Evolutionary conservation across 176 grass and related monocot species (phyloP).

Genomic region (Lolium perenne): DNA sequence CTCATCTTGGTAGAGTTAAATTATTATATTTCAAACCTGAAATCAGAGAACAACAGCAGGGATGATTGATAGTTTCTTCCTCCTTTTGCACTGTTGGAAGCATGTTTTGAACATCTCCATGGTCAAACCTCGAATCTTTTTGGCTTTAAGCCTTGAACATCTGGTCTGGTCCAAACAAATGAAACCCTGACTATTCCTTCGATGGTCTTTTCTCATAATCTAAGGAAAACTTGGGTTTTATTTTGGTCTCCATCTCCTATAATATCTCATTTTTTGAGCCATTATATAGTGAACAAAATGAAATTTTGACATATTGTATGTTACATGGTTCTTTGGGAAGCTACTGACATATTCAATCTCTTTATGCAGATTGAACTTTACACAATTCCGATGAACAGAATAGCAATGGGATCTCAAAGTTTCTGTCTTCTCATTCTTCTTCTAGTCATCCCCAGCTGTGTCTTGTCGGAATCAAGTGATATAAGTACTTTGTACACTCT

Average conservation of each 20-base stretch:
- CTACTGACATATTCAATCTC: slow-evolving; percentile 32
- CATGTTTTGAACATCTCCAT: slow-evolving; percentile 12
- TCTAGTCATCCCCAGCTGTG: slow-evolving; percentile 40
- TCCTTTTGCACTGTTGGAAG: not conserved
- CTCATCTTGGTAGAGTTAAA: slow-evolving; percentile 19
- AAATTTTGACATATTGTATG: not conserved
- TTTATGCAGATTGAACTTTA: slow-evolving; percentile 45
- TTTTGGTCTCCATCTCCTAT: too few species aligned
- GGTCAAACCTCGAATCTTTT: slow-evolving; percentile 13
- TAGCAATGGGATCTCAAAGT: slow-evolving; percentile 31
- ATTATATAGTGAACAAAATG: not conserved
- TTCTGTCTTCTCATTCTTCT: slow-evolving; percentile 54
- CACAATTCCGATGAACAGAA: slow-evolving; percentile 46
- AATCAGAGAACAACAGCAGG: not conserved
- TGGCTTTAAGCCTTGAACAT: slow-evolving; percentile 2
- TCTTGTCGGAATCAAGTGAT: slow-evolving; percentile 53
- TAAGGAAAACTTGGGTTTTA: not conserved
- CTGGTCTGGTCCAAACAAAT: slow-evolving; percentile 23
- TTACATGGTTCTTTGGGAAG: slow-evolving; percentile 32
- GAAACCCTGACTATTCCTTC: not conserved
- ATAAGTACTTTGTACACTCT: slow-evolving; percentile 62
- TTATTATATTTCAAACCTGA: not conserved
- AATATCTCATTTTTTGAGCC: too few species aligned
- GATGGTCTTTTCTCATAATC: slow-evolving; percentile 3
- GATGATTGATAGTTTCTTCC: not conserved